phyloP scores from a whole-genome alignment of 148 eudicot species.

The Rhododendron henanense region DNA sequence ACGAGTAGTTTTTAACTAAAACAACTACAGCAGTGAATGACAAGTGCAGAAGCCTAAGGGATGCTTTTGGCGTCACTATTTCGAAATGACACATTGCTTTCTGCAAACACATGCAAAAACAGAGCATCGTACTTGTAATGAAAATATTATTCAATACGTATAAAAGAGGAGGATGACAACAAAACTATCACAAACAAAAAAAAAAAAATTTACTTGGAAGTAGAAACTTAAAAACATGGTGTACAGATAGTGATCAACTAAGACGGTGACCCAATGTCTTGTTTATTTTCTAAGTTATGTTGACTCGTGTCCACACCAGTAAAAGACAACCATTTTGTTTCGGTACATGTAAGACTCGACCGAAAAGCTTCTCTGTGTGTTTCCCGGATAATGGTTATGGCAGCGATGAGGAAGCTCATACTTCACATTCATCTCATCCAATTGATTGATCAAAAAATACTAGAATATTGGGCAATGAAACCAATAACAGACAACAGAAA shows the following conservation, averaged over 20 bases:
- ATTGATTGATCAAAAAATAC: neutral
- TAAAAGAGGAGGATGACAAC: neutral
- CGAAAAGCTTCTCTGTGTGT: neutral
- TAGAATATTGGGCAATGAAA: neutral
- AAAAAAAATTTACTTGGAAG: neutral
- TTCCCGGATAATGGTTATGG: neutral
- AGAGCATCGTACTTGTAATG: neutral
- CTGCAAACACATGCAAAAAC: neutral
- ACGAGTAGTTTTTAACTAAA: neutral
- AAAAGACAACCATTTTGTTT: neutral
- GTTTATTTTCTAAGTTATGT: neutral
- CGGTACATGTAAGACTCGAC: neutral
- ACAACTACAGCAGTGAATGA: neutral
- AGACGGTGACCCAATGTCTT: neutral
- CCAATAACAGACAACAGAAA: neutral
- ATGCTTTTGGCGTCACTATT: neutral
- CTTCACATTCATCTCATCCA: constrained; percentile 1
- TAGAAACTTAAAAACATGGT: neutral
- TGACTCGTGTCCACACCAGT: neutral
- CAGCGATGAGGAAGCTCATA: neutral
- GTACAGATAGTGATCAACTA: neutral
- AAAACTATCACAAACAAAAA: neutral
- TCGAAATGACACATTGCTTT: neutral
- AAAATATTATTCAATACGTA: neutral
- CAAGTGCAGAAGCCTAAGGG: neutral